These are phyloP conservation scores for Craterostigma plantagineum DNA, from an alignment of 257 asterid species.

Conservation along the genomic window DNA sequence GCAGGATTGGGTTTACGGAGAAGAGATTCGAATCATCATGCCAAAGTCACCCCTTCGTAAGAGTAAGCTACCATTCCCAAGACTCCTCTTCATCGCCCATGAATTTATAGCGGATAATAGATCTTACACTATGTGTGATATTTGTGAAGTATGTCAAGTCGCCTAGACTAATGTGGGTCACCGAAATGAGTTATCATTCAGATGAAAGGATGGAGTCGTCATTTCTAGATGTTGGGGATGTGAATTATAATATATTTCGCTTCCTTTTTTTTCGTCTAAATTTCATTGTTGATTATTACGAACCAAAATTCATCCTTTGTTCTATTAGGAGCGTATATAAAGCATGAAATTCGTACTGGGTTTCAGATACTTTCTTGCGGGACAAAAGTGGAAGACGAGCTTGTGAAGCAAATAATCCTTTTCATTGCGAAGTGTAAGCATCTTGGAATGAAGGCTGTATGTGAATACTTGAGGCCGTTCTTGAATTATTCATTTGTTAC, in stretches of 20 bases:
- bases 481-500: constrained; percentile 50
- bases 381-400: constrained; percentile 46
- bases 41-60: constrained; percentile 70
- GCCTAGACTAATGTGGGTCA: too few species aligned
- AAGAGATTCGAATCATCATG: constrained; percentile 22
- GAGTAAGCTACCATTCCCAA: constrained; percentile 24
- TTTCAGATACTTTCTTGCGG: constrained; percentile 59
- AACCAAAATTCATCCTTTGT: background rate
- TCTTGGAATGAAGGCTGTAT: constrained; percentile 44
- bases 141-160: background rate
- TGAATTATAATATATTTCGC: too few species aligned
- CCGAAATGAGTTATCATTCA: too few species aligned
- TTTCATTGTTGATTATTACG: too few species aligned
- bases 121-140: background rate
- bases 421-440: constrained; percentile 51
- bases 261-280: too few species aligned
- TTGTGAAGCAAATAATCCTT: constrained; percentile 53
- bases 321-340: background rate
- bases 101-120: background rate
- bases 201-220: too few species aligned
- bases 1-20: constrained; percentile 43
- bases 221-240: too few species aligned
- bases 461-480: constrained; percentile 76
- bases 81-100: background rate
- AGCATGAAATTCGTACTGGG: background rate